Evolutionary conservation across 257 asterid species (phyloP), one percentile per base, ranked within the genome.

Genomic region (Nicotiana obtusifolia): DNA sequence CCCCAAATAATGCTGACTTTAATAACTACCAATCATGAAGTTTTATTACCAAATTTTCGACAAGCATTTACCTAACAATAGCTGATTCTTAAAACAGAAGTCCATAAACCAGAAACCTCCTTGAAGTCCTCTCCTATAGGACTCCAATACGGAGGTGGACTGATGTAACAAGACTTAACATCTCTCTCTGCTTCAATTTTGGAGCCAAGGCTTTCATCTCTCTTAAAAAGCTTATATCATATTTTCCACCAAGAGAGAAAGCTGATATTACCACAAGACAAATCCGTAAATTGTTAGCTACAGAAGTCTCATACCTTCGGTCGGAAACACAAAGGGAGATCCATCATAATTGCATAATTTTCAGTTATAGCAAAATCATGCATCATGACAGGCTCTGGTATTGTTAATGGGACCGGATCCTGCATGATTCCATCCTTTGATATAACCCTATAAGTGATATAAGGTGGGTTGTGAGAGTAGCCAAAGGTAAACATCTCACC

Each of bases 321-420:
- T 84, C 84, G 91, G 90, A 92, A 92, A 88, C 83, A 87, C 81
- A 95, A 82, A 13, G 99, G 99, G 56, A 94, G 97, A 90, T 95
- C 99, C 98, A 95, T 86, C 84, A 95, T 91, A 82, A 95, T 83
- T 4, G 97, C 97, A 91, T 92, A 95, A 83, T 95, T 95, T 86
- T 95, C 98, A 81, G 99, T 94, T 84, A 95, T 95, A 89, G 99
- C 99, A 85, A 95, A 95, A 88, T 95, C 99, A 83, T 95, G 99
- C 97, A 95, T 92, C 99, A 95, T 92, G 86, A 94, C 82, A 81
- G 99, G 88, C 10, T 85, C 94, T 80, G 97, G 76, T 76, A 95
- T 83, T 82, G 99, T 94, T 80, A 95, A 94, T 59, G 97, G 97
- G 86, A 95, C 99, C 9, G 98, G 97, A 83, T 94, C 99, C 78